Percentiles rank a stretch among this genome's conserved stretches.
phyloP scores from a whole-genome alignment of 2,329 filamentous ascomycete genomes.

The Pestalotiopsis sp. region DNA sequence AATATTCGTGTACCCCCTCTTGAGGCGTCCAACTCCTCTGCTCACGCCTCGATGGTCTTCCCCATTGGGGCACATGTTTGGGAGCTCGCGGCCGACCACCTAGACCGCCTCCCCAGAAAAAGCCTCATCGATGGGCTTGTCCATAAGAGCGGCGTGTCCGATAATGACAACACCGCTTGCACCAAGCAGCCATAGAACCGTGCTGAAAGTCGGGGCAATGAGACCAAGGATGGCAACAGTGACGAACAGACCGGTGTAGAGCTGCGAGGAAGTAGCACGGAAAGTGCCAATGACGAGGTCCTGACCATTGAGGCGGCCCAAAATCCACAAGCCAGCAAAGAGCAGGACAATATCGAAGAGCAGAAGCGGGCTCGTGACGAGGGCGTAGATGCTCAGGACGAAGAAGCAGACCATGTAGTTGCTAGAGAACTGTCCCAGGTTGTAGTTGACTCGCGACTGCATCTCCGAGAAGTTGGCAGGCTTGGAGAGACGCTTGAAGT shows the following conservation, averaged over 20 bases:
- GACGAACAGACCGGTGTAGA: conserved; percentile 86
- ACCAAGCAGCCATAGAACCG: conserved; percentile 93
- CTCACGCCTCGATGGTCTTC: conserved; percentile 97
- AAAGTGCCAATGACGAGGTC: conserved; percentile 86
- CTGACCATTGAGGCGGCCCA: conserved; percentile 84
- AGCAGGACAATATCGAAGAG: conserved; percentile 93
- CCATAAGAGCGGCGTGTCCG: conserved; percentile 93
- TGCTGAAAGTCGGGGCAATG: conserved; percentile 81
- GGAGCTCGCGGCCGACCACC: conserved; percentile 99
- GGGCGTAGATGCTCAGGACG: conserved; percentile 94
- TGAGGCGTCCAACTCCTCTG: conserved; percentile 64
- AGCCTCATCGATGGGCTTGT: conserved; percentile 99
- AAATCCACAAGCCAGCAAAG: conserved; percentile 83
- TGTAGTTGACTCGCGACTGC: conserved; percentile 95
- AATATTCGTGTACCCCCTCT: conserved; percentile 43
- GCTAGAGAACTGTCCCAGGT: conserved; percentile 94
- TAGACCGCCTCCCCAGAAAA: conserved; percentile 99
- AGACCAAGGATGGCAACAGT: conserved; percentile 84
- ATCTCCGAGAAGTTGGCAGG: conserved; percentile 88
- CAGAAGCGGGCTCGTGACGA: conserved; percentile 84
- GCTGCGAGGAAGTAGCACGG: conserved; percentile 85
- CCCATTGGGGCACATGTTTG: conserved; percentile 89
- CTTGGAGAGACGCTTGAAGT: conserved; percentile 94
- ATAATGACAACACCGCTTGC: conserved; percentile 92
- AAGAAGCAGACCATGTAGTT: conserved; percentile 95